Base-by-base conservation (phyloP, 768 basidiomycete genomes). In the Boletellus ananiceps region DNA sequence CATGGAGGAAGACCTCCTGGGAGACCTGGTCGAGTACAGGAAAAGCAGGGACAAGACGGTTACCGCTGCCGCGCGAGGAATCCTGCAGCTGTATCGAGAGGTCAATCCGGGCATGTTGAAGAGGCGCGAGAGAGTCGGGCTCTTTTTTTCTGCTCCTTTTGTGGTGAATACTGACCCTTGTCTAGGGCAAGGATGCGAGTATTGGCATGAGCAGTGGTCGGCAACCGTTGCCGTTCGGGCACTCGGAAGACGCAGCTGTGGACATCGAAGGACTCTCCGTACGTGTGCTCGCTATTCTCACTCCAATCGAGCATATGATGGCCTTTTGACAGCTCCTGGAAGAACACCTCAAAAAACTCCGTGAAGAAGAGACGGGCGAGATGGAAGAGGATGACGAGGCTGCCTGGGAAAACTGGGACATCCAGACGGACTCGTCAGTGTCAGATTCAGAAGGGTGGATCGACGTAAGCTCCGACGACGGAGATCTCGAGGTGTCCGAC, bases 41-140 rank as follows among this genome's bases (percentile, higher is more conserved):
- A 98, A 96, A 73, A 94, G 92, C 59, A 82, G 85, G 59, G 96
- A 97, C 69, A 98, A 97, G 72, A 80, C 86, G 1, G 93, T 96
- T 37, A 84, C 86, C 7, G 82, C 89, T n/a, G 93, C 89, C 39
- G 85, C 91, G 3, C 76, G 96, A 23, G 89, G 93, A 13, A 64
- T 99, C 40, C 69, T 98, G 44, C 89, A 88, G 63, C 72, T 98
- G 14, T 99, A 89, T 72, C 77, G 96, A n/a, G 94, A 98, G 60
- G 88, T 95, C 50, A 96, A 97, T 65, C 96, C 96, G 2, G 84
- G 82, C 7, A 79, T 98, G 80, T 74, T 99, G 58, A 95, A 92
- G 68, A 76, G 83, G 54, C 75, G 91, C 49, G 95, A 98, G 63
- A 72, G 93, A 58, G 89, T 90, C 55, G 44, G 83, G 64, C 19